Percentiles rank a stretch among this genome's conserved stretches.
Evolutionary conservation across 805 yeast genomes (phyloP).

Genomic region (Candida montana): DNA sequence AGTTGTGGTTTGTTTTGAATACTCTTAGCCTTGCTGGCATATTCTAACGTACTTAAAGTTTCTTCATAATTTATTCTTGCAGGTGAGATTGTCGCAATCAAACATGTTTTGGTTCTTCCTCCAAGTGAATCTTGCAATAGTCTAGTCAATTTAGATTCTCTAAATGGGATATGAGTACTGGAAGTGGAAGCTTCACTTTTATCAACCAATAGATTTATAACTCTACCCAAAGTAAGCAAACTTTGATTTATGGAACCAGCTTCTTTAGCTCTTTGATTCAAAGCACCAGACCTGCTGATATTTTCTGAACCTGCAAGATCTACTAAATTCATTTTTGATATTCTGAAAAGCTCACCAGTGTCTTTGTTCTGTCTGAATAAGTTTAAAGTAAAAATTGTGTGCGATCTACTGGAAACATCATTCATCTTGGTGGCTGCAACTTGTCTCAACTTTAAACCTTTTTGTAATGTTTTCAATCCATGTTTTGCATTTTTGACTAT

Average conservation of each 20-base stretch:
- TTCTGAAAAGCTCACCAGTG: conserved; percentile 41
- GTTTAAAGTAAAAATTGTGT: conserved; percentile 65
- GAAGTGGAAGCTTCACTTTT: conserved; percentile 35
- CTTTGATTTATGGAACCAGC: conserved; percentile 93
- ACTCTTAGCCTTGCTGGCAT: conserved; percentile 81
- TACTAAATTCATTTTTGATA: conserved; percentile 78
- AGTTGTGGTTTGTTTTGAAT: conserved; percentile 70
- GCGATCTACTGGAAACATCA: conserved; percentile 69
- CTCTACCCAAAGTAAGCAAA: conserved; percentile 80
- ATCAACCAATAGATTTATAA: conserved; percentile 69
- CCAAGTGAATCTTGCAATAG: conserved; percentile 79
- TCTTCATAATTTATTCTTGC: conserved; percentile 75
- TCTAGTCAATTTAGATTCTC: conserved; percentile 76
- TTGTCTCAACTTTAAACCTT: conserved; percentile 55
- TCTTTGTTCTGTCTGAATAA: conserved; percentile 42
- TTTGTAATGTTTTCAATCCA: conserved; percentile 49
- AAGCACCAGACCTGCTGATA: conserved; percentile 82
- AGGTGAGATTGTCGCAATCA: conserved; percentile 85
- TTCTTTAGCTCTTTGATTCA: conserved; percentile 80
- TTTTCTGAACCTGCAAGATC: conserved; percentile 96
- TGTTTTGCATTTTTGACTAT: conserved; percentile 47
- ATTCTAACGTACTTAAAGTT: conserved; percentile 78
- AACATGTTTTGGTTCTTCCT: conserved; percentile 80
- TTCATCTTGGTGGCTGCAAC: conserved; percentile 73
- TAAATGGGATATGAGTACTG: conserved; percentile 68